These are phyloP conservation scores for Aspergillus jensenii DNA, from an alignment of 2,329 filamentous ascomycete species.

Conservation along the genomic window DNA sequence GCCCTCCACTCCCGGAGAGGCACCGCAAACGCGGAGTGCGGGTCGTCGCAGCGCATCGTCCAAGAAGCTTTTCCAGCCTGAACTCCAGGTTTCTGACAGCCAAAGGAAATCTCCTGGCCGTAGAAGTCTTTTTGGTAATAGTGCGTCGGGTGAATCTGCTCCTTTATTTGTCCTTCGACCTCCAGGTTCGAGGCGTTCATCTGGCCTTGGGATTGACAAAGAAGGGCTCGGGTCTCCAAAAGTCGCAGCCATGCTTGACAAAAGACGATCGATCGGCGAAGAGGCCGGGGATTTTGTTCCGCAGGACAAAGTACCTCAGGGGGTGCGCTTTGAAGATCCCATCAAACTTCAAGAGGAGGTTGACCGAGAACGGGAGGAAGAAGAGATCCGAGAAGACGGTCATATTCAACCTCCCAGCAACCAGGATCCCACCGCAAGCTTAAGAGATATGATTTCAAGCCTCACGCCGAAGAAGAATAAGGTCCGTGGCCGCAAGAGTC, in stretches of 20 bases:
- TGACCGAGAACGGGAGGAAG: slow-evolving; percentile 61
- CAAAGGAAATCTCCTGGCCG: slow-evolving; percentile 37
- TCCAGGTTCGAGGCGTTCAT: slow-evolving; percentile 55
- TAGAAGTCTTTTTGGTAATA: slow-evolving; percentile 55
- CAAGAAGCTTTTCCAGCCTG: slow-evolving; percentile 47
- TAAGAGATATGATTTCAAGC: slow-evolving; percentile 75
- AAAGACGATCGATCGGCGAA: slow-evolving; percentile 70
- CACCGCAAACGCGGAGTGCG: slow-evolving; percentile 49
- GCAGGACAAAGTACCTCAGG: slow-evolving; percentile 39
- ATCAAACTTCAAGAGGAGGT: slow-evolving; percentile 62
- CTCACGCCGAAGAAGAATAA: slow-evolving; percentile 73
- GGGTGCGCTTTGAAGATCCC: slow-evolving; percentile 67
- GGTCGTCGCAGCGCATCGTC: slow-evolving; percentile 50
- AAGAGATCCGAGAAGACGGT: slow-evolving; percentile 61
- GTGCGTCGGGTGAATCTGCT: slow-evolving; percentile 58
- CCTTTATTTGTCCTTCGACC: slow-evolving; percentile 66
- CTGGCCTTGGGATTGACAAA: slow-evolving; percentile 68
- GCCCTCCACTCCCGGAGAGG: slow-evolving; percentile 52
- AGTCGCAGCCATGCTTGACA: slow-evolving; percentile 69
- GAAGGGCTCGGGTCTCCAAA: slow-evolving; percentile 73
- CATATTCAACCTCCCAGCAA: slow-evolving; percentile 52
- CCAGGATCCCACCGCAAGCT: slow-evolving; percentile 63
- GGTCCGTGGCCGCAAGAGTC: slow-evolving; percentile 69
- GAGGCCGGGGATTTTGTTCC: slow-evolving; percentile 64
- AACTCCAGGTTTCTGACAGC: slow-evolving; percentile 39